phyloP scores from a whole-genome alignment of 208 protist species.

The Novymonas esmeraldas region DNA sequence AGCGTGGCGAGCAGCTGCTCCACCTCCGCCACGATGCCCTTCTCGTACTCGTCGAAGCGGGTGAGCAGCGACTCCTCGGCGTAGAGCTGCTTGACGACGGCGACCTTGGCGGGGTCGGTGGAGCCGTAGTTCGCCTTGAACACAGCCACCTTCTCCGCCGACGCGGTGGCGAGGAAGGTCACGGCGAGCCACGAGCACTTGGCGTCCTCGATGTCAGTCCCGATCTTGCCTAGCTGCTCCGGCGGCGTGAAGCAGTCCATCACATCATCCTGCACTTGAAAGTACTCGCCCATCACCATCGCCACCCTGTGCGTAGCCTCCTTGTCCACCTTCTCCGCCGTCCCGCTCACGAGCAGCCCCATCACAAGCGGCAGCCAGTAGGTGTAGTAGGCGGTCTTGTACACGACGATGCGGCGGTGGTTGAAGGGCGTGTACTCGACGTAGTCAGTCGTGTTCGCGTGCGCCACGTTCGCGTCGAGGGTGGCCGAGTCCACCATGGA shows the following conservation, averaged over 20 bases:
- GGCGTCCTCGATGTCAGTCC: constrained; percentile 98
- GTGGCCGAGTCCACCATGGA: constrained; percentile 91
- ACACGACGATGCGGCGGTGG: constrained; percentile 94
- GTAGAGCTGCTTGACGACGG: constrained; percentile 91
- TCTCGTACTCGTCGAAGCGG: constrained; percentile 86
- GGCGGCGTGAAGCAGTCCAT: constrained; percentile 97
- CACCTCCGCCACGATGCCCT: constrained; percentile 61
- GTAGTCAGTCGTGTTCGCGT: constrained; percentile 78
- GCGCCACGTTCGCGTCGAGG: constrained; percentile 75
- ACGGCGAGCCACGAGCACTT: constrained; percentile 98
- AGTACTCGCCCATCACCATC: constrained; percentile 96
- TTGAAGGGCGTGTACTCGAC: constrained; percentile 86
- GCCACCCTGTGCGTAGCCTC: constrained; percentile 77
- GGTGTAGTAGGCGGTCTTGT: constrained; percentile 98
- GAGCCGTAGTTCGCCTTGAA: constrained; percentile 94
- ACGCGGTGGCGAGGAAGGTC: constrained; percentile 75
- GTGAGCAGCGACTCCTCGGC: constrained; percentile 69
- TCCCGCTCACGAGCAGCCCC: constrained; percentile 92
- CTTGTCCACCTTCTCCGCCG: constrained; percentile 59
- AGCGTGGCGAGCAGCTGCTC: constrained; percentile 49
- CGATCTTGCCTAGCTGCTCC: constrained; percentile 96
- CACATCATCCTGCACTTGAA: constrained; percentile 98
- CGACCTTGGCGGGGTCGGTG: constrained; percentile 71
- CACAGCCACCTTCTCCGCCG: constrained; percentile 46
- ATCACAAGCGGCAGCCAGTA: constrained; percentile 96